Base-by-base conservation (phyloP, 768 basidiomycete species). In the Tylopilus plumbeoviolaceoides region DNA sequence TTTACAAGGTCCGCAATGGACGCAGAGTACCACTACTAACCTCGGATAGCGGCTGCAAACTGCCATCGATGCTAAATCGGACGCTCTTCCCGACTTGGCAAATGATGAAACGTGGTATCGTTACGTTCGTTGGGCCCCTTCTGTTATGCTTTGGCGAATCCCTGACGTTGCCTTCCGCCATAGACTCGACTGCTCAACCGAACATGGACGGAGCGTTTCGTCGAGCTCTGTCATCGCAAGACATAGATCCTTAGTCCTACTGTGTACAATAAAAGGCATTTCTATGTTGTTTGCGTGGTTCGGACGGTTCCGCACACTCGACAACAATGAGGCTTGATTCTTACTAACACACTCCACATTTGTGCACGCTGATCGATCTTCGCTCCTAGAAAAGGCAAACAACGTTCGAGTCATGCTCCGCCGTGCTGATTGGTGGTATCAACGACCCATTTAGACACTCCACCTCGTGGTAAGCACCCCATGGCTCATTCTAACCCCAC, bases 51-150 rank as follows among this genome's bases (percentile, higher is more conserved):
- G 76, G 17, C 41, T 72, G 39, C 42, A 55, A 18, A 64, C 66
- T 2, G 64, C 68, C 3, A 28, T 74, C 14, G 42, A 55, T 18
- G 72, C 59, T 17, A 48, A 60, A 27, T 48, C 59, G 0, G 52
- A 59, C 1, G 63, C 64, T 11, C 58, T 76, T 51, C 75, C 75
- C 0, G 20, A 62, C 6, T 76, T 74, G 21, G 27, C 58, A 18
- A 59, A 64, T n/a, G 45, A 69, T 25, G 72, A 73, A 50, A 50
- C 58, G 18, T 73, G 69, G 69, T 73, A 73, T 50, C 60, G 63
- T 33, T 54, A 64, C 14, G 71, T 73, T 53, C 30, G 59, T 64
- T 17, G 18, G 30, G 31, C 5, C 11, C 10, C 18, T 44, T 44
- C 1, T 23, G 23, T 54, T 23, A 20, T 21, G 31, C 17, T 39